Conservation (phyloP, 2,329 filamentous ascomycete genomes). For the Teratosphaeria epicoccoides region DNA sequence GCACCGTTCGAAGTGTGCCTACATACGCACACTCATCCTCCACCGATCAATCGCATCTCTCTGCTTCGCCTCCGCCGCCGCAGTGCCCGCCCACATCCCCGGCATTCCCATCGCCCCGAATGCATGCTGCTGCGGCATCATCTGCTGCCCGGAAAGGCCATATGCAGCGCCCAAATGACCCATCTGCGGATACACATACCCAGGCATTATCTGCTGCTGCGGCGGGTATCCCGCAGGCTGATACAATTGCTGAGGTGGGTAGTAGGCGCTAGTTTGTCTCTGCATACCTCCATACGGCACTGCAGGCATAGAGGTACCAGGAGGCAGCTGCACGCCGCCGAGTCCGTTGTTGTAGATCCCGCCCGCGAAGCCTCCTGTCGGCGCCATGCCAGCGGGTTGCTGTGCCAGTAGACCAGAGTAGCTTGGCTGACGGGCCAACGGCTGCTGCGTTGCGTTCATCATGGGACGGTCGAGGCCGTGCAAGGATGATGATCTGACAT, state of each 20-base stretch:
- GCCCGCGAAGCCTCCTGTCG: conserved; percentile 25
- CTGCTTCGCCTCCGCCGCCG: conserved; percentile 37
- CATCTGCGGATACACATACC: conserved; percentile 7
- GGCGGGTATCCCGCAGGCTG: background rate
- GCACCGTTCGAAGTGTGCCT: background rate
- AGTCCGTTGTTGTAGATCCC: conserved; percentile 14
- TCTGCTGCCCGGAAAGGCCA: conserved; percentile 1
- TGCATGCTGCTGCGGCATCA: background rate
- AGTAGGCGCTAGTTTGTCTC: too few relatives aligned
- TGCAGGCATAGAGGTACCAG: conserved; percentile 4
- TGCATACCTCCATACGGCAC: conserved; percentile 5
- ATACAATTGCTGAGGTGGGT: background rate
- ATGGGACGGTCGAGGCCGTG: conserved; percentile 14
- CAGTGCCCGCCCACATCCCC: conserved; percentile 11
- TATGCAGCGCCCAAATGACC: conserved; percentile 6
- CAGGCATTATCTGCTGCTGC: background rate
- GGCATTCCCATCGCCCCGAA: conserved; percentile 1
- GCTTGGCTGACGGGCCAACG: conserved; percentile 1
- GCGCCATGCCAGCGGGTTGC: conserved; percentile 11
- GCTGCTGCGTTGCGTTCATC: conserved; percentile 15
- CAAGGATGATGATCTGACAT: conserved; percentile 21
- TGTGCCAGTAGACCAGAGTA: conserved; percentile 9
- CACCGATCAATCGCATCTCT: conserved; percentile 50
- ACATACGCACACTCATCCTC: conserved; percentile 35
- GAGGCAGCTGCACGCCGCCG: conserved; percentile 7